Base-by-base conservation (phyloP, 768 basidiomycete genomes). In the Lyophyllum atratum region DNA sequence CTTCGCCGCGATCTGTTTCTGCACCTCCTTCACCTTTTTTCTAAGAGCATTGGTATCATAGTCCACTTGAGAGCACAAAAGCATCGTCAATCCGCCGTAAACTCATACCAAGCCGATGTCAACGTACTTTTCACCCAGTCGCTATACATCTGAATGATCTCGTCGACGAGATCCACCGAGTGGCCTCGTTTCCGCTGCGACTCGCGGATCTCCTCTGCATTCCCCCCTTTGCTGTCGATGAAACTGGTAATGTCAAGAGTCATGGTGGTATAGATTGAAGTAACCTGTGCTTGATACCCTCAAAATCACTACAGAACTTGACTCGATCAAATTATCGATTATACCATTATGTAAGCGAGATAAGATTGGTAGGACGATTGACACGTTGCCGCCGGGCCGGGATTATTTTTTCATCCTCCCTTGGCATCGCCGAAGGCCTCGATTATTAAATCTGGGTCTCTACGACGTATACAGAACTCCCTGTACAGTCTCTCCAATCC, bases 81-180 rank as follows among this genome's bases (percentile, higher is more conserved):
- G 28, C 48, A 19, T 24, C n/a, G 57, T 49, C 43, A 56, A 59
- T 10, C 54, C 43, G 8, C 33, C 39, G 33, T 29, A 33, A n/a
- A 42, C 11, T 40, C 12, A 40, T 51, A 42, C 26, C 47, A 43
- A 39, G 54, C 29, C 45, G 33, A 60, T 42, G 44, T 54, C 31
- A 26, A 84, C 92, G 69, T 70, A 97, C 97, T 86, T 73, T 93
- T 92, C 51, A 93, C 93, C 94, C 95, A 98, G 63, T 94, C 91
- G 10, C 82, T 73, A 67, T 98, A 97, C 86, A 95, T 87, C 67
- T 85, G 84, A 57, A 98, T 87, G 56, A 98, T 84, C 71, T 98
- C 93, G 72, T 98, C 95, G 15, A 98, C 95, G 63, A 97, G 71
- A 71, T 95, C 95, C 50, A 92, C 92, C 19, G 90, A 82, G 54